phyloP scores from a whole-genome alignment of 768 basidiomycete genomes.

The Imleria badia region DNA sequence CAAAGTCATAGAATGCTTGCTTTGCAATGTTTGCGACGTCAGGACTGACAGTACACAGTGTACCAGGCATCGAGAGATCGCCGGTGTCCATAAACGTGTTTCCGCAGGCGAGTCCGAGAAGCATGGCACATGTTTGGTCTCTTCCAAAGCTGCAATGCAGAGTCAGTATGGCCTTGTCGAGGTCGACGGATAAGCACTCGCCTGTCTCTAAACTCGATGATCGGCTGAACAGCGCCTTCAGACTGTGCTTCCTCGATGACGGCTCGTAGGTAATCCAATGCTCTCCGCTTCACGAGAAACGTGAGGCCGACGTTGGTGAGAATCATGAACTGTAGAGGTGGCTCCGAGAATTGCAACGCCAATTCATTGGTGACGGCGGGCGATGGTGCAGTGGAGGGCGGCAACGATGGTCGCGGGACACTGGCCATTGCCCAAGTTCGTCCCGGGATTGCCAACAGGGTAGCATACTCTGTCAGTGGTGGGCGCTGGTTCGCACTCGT shows the following conservation, averaged over 20 bases:
- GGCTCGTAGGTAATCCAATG: constrained; percentile 80
- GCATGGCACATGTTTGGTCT: constrained; percentile 91
- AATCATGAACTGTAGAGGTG: constrained; percentile 79
- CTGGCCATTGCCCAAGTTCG: constrained; percentile 81
- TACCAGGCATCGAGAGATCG: constrained; percentile 46
- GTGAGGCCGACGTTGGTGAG: constrained; percentile 85
- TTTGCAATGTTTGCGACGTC: constrained; percentile 74
- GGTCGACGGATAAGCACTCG: constrained; percentile 27
- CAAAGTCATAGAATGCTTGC: constrained; percentile 84
- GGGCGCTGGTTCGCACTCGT: constrained; percentile 47
- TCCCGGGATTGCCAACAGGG: constrained; percentile 75
- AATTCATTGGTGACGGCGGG: constrained; percentile 75
- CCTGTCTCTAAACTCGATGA: constrained; percentile 83
- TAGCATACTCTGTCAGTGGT: constrained; percentile 75
- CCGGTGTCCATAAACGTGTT: constrained; percentile 73
- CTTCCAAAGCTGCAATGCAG: constrained; percentile 69
- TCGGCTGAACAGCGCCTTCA: constrained; percentile 73
- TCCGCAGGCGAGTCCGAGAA: constrained; percentile 80
- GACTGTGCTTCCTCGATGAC: constrained; percentile 81
- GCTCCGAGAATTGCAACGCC: constrained; percentile 75
- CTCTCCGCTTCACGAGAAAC: constrained; percentile 75
- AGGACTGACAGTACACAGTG: constrained; percentile 51
- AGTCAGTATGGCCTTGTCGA: constrained; percentile 1
- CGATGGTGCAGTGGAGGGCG: constrained; percentile 41
- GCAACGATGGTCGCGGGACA: constrained; percentile 38